A percentile compares a stretch with the other conserved stretches of the same genome.
These are phyloP conservation scores for Torrubiella hemipterigena DNA, from an alignment of 2,329 filamentous ascomycete genomes.

Conservation along the genomic window DNA sequence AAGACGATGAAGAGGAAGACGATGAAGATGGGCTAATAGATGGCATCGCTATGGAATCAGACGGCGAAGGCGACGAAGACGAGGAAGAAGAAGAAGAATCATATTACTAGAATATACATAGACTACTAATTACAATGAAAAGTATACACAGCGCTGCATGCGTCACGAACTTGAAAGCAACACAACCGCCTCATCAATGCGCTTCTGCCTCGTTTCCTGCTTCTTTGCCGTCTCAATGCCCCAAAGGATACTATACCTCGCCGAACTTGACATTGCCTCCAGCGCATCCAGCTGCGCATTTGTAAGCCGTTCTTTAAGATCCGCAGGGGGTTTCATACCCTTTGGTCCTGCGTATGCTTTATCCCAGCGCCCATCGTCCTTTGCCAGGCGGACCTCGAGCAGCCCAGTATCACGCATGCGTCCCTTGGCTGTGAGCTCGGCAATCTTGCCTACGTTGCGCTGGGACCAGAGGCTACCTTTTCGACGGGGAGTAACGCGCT, in stretches of 20 bases:
- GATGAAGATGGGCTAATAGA: background rate
- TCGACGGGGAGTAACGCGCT: conserved; percentile 46
- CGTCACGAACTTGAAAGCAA: too few relatives aligned
- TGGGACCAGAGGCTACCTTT: conserved; percentile 45
- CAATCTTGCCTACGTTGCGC: conserved; percentile 43
- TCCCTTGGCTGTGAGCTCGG: conserved; percentile 27
- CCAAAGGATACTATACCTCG: conserved; percentile 33
- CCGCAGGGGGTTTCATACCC: conserved; percentile 31
- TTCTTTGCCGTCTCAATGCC: conserved; percentile 29
- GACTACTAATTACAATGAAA: too few relatives aligned
- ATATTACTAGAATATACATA: too few relatives aligned
- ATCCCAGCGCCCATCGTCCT: conserved; percentile 45
- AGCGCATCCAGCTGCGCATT: conserved; percentile 26
- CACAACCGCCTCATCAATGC: conserved; percentile 28
- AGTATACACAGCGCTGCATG: too few relatives aligned
- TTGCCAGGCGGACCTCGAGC: conserved; percentile 40
- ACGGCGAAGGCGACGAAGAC: background rate
- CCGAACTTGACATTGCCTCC: conserved; percentile 27
- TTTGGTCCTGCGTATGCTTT: conserved; percentile 40
- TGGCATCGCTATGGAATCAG: background rate
- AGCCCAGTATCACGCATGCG: conserved; percentile 36
- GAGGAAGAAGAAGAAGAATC: background rate
- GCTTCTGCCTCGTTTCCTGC: conserved; percentile 19
- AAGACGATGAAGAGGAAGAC: background rate
- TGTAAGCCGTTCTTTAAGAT: conserved; percentile 36